A percentile compares a stretch with the other conserved stretches of the same genome.
These are phyloP conservation scores for Termitomyces sp. DNA, from an alignment of 768 basidiomycete species.

Conservation along the genomic window DNA sequence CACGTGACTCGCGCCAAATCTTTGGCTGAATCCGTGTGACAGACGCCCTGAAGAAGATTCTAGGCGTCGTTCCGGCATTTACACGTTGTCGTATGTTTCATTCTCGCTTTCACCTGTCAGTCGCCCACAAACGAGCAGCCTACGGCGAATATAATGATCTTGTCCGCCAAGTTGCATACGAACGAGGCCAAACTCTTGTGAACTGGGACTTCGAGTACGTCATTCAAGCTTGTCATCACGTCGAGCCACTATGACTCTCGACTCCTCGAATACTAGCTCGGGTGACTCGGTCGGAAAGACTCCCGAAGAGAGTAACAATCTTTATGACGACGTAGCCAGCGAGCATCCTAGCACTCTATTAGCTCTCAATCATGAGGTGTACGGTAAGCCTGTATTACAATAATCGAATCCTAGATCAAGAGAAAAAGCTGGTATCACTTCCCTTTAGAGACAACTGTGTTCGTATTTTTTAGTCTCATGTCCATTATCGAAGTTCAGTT, in stretches of 20 bases:
- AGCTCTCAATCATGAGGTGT: constrained; percentile 36
- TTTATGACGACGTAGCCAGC: constrained; percentile 24
- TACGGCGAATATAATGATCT: constrained; percentile 39
- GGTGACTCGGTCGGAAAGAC: constrained; percentile 34
- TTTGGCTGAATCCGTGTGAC: neutral
- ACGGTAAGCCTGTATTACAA: constrained; percentile 15
- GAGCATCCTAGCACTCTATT: constrained; percentile 29
- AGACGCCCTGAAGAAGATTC: constrained; percentile 37
- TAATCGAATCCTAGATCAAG: neutral
- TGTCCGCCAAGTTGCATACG: constrained; percentile 25
- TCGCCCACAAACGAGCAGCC: constrained; percentile 19
- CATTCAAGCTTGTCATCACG: neutral
- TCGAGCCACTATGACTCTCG: neutral
- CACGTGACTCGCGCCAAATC: neutral
- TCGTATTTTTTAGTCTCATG: neutral
- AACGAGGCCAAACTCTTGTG: constrained; percentile 20
- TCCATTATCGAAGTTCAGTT: neutral
- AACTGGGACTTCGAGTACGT: constrained; percentile 27
- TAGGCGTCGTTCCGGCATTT: constrained; percentile 36
- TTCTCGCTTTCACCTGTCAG: neutral
- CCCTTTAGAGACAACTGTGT: constrained; percentile 22
- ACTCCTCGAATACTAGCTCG: constrained; percentile 21
- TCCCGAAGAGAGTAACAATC: constrained; percentile 22
- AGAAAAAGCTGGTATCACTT: neutral
- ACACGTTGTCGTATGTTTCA: constrained; percentile 35